Evolutionary conservation across 495 filamentous ascomycete species (phyloP).

Genomic region (Aspergillus ostianus): DNA sequence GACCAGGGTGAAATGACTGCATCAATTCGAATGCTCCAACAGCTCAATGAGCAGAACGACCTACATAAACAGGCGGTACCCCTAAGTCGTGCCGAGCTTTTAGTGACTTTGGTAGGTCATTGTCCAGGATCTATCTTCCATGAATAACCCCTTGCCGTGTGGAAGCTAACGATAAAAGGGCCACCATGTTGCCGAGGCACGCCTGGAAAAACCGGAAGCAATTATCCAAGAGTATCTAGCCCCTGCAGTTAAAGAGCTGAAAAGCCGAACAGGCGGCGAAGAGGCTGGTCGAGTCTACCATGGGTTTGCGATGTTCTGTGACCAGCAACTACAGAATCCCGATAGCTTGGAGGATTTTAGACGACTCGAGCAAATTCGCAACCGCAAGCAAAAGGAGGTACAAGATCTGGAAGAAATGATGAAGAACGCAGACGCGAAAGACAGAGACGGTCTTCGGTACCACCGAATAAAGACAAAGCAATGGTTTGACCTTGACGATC

Average conservation of each 20-base stretch:
- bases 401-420: constrained; percentile 61
- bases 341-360: constrained; percentile 82
- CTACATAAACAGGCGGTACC: constrained; percentile 68
- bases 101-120: constrained; percentile 73
- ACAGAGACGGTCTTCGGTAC: constrained; percentile 44
- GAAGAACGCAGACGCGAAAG: constrained; percentile 47
- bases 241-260: constrained; percentile 77
- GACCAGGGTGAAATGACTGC: constrained; percentile 89
- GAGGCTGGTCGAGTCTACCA: constrained; percentile 88
- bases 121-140: not conserved
- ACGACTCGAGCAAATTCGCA: constrained; percentile 73
- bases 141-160: not conserved
- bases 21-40: constrained; percentile 84
- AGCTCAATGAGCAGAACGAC: constrained; percentile 59
- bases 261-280: constrained; percentile 62
- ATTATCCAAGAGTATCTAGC: constrained; percentile 83
- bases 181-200: constrained; percentile 84
- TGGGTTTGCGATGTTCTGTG: constrained; percentile 92
- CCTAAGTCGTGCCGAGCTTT: constrained; percentile 73
- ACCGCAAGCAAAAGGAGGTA: constrained; percentile 78
- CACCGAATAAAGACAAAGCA: constrained; percentile 65
- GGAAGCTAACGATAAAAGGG: constrained; percentile 47
- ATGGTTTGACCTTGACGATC: constrained; percentile 87
- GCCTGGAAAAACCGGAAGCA: constrained; percentile 86
- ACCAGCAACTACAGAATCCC: constrained; percentile 82